Percentiles rank a stretch among this genome's conserved stretches.
phyloP scores from a whole-genome alignment of 768 basidiomycete species.

The Mycena rebaudengoi region DNA sequence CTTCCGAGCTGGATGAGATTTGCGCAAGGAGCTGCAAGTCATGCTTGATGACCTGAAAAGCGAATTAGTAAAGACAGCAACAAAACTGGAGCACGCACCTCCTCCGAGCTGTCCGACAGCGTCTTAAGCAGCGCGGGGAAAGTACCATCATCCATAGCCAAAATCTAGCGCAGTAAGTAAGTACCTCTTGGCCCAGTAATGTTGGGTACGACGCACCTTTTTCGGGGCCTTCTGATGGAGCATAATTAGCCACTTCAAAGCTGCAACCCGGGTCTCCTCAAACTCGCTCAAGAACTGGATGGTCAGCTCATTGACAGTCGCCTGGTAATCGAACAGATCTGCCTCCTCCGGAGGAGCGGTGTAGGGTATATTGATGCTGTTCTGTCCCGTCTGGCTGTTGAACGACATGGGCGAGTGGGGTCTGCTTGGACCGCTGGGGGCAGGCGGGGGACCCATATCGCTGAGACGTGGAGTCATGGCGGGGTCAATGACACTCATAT shows the following conservation, averaged over 20 bases:
- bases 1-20: constrained; percentile 95
- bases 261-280: constrained; percentile 95
- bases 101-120: constrained; percentile 94
- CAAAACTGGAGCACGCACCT: constrained; percentile 54
- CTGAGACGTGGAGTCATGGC: constrained; percentile 37
- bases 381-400: constrained; percentile 48
- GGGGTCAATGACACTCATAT: constrained; percentile 19
- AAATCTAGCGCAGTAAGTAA: constrained; percentile 63
- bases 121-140: constrained; percentile 96
- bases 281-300: constrained; percentile 96
- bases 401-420: constrained; percentile 71
- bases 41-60: constrained; percentile 86
- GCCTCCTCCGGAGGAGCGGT: constrained; percentile 52
- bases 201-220: constrained; percentile 64
- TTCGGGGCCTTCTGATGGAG: constrained; percentile 97
- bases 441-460: constrained; percentile 39
- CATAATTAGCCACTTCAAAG: constrained; percentile 98
- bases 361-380: constrained; percentile 39
- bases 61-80: not conserved
- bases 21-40: constrained; percentile 96
- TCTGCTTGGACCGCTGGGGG: constrained; percentile 51
- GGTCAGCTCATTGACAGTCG: constrained; percentile 91
- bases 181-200: not conserved
- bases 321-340: constrained; percentile 91
- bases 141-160: constrained; percentile 96